Percentiles rank a stretch among this genome's conserved stretches.
Evolutionary conservation across 495 filamentous ascomycete species (phyloP).

Genomic region (Geoglossum glabrum): DNA sequence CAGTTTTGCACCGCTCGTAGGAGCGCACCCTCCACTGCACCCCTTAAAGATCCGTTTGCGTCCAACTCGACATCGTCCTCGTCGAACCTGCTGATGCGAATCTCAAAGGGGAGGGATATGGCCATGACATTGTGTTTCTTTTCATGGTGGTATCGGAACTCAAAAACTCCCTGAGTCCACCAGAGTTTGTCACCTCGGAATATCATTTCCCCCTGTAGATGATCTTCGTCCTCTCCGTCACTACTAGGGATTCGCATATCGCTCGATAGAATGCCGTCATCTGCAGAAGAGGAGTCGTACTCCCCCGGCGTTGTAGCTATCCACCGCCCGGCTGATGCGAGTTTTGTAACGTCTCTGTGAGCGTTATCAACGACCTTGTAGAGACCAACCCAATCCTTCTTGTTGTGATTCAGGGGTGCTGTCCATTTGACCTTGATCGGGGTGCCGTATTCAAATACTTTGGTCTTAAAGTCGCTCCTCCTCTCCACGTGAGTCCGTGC

Average conservation of each 20-base stretch:
- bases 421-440: slow-evolving; percentile 86
- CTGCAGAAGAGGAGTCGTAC: slow-evolving; percentile 56
- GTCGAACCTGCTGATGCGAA: slow-evolving; percentile 60
- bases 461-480: slow-evolving; percentile 37
- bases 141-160: slow-evolving; percentile 93
- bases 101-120: slow-evolving; percentile 82
- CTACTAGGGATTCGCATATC: slow-evolving; percentile 32
- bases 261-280: slow-evolving; percentile 57
- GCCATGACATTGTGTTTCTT: slow-evolving; percentile 92
- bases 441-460: slow-evolving; percentile 72
- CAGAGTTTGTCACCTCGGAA: slow-evolving; percentile 89
- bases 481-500: slow-evolving; percentile 29
- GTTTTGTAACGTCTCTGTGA: slow-evolving; percentile 59
- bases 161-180: slow-evolving; percentile 90
- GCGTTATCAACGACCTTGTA: slow-evolving; percentile 89
- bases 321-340: slow-evolving; percentile 82
- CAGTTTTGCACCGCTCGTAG: slow-evolving; percentile 74
- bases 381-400: slow-evolving; percentile 85
- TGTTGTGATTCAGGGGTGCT: slow-evolving; percentile 76
- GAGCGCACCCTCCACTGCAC: slow-evolving; percentile 52
- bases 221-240: slow-evolving; percentile 28
- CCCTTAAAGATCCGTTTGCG: slow-evolving; percentile 27
- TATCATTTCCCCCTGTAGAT: slow-evolving; percentile 55
- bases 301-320: slow-evolving; percentile 54
- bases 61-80: slow-evolving; percentile 36